A percentile compares a stretch with the other conserved stretches of the same genome.
Conservation (phyloP, 169 alveolate species). For the Plasmodium berghei region DNA sequence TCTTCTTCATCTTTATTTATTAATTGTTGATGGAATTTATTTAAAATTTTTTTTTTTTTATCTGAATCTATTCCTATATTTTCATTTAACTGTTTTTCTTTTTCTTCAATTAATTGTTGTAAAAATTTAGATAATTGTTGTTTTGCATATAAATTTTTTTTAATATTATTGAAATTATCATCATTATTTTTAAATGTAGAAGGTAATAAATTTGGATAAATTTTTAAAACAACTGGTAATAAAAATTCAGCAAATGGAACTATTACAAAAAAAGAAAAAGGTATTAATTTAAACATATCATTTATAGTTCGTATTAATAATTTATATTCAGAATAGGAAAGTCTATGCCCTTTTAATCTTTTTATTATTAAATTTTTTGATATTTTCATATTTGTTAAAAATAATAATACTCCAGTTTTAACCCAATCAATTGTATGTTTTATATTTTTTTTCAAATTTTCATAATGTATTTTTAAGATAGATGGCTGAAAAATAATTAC, state of each 20-base stretch:
- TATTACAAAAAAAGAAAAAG: constrained; percentile 90
- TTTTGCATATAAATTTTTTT: constrained; percentile 89
- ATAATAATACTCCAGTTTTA: constrained; percentile 84
- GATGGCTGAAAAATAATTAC: constrained; percentile 50
- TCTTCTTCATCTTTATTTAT: constrained; percentile 85
- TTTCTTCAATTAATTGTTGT: constrained; percentile 87
- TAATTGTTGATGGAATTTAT: constrained; percentile 87
- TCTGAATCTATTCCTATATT: constrained; percentile 80
- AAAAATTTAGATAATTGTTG: constrained; percentile 90
- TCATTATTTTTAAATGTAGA: constrained; percentile 88
- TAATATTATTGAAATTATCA: constrained; percentile 84
- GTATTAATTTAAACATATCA: constrained; percentile 90
- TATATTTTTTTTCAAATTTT: constrained; percentile 23
- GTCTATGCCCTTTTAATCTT: constrained; percentile 87
- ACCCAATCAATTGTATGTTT: constrained; percentile 87
- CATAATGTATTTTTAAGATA: constrained; percentile 16
- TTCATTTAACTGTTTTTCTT: constrained; percentile 80
- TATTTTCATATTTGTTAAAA: constrained; percentile 84
- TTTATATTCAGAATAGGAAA: constrained; percentile 88
- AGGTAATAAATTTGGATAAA: constrained; percentile 92
- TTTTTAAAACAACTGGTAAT: constrained; percentile 89
- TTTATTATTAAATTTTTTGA: constrained; percentile 83
- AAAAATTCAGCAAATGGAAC: constrained; percentile 92
- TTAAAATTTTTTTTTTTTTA: constrained; percentile 82
- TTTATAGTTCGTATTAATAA: constrained; percentile 88